Evolutionary conservation across 208 protist genomes (phyloP), one percentile per base, ranked within the genome.

Genomic region (Herpetomonas tarakana): DNA sequence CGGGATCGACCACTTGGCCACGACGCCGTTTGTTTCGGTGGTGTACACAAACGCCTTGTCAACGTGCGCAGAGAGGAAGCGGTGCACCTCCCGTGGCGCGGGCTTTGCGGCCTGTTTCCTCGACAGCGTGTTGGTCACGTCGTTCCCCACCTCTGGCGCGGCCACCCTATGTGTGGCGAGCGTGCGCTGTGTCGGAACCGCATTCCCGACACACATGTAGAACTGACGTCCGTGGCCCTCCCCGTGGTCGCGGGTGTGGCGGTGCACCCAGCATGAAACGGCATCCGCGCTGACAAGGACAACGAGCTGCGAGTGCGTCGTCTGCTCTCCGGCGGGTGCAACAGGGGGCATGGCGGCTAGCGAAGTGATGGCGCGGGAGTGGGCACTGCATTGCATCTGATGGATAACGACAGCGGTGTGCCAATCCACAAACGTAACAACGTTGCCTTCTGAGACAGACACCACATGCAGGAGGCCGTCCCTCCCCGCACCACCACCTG

Each of bases 371-470:
- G 50, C 46, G 24, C 49, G 49, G 58, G 57, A 27, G 55, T 39
- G 60, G 82, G 79, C 12, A 45, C 24, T 25, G 31, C 35, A 11
- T 7, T 30, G 21, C 21, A 65, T 52, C 41, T 77, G 62, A 53
- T 81, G 68, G 54, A 82, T 30, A 9, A 73, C 29, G n/a, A 47
- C 54, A 0, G 71, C 71, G 1, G 65, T 74, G 29, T 73, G 60
- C 79, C 79, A 86, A 50, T 78, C 75, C 2, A 81, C 52, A 31
- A 84, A 79, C 14, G 65, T 26, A 3, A 86, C 38, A 3, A 53
- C 58, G 50, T 75, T 73, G 6, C 44, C 53, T 0, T 54, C 46
- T n/a, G 53, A 54, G 6, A 58, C 65, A 18, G 67, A 49, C 22
- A 64, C 71, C 1, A 81, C 78, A 46, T 70, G 71, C 2, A 65